phyloP scores from a whole-genome alignment of 2,329 filamentous ascomycete species.

The Pseudofabraea citricarpa region DNA sequence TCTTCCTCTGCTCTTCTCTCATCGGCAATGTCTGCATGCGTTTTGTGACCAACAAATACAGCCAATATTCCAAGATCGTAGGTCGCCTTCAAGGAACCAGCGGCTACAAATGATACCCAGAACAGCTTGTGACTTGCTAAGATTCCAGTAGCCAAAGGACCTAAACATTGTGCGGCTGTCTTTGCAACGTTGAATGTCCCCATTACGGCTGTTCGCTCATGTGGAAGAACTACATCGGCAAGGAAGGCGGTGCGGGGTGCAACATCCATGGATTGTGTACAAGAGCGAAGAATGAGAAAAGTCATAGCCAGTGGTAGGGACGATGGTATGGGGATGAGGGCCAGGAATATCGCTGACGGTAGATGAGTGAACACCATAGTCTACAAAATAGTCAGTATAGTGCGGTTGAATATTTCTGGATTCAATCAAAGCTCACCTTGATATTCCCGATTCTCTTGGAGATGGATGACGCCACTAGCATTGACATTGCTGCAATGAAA shows the following conservation, averaged over 20 bases:
- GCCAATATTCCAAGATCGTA: slow-evolving; percentile 57
- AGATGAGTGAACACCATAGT: slow-evolving; percentile 75
- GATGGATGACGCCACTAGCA: slow-evolving; percentile 48
- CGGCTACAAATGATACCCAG: slow-evolving; percentile 59
- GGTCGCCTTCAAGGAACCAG: slow-evolving; percentile 54
- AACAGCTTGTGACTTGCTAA: slow-evolving; percentile 51
- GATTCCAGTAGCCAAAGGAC: slow-evolving; percentile 60
- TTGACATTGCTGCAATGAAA: slow-evolving; percentile 46
- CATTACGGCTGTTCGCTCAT: slow-evolving; percentile 68
- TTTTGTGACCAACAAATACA: slow-evolving; percentile 36
- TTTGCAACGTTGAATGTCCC: slow-evolving; percentile 66
- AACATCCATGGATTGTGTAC: slow-evolving; percentile 63
- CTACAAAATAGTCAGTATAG: slow-evolving; percentile 25
- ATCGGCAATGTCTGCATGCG: slow-evolving; percentile 19
- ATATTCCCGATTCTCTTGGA: slow-evolving; percentile 56
- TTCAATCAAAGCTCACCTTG: slow-evolving; percentile 42
- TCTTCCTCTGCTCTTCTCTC: slow-evolving; percentile 13
- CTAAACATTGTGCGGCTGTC: slow-evolving; percentile 56
- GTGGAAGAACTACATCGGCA: slow-evolving; percentile 56
- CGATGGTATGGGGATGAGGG: slow-evolving; percentile 54
- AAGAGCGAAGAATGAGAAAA: slow-evolving; percentile 58
- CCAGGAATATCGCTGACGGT: slow-evolving; percentile 61
- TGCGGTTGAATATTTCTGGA: neutral
- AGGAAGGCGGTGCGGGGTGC: slow-evolving; percentile 68
- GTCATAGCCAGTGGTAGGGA: slow-evolving; percentile 48